Evolutionary conservation across 108 stramenopile genomes (phyloP).

Genomic region (Pseudonitzschia multistriata): DNA sequence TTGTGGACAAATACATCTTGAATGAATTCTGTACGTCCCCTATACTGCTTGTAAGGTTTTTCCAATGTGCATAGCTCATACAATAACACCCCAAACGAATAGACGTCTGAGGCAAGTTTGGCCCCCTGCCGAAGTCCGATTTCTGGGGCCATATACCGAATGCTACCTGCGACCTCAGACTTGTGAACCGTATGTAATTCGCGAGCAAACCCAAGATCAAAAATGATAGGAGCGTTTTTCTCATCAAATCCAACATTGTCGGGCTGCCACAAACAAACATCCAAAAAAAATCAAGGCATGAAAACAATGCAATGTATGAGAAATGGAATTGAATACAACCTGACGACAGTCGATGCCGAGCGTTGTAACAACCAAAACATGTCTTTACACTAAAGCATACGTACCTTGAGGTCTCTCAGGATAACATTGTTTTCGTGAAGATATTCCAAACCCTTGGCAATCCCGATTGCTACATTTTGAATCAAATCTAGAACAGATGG

Average conservation of each 20-base stretch:
- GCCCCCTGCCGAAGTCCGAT: conserved; percentile 39
- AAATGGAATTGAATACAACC: background rate
- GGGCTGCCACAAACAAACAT: conserved; percentile 25
- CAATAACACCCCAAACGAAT: conserved; percentile 51
- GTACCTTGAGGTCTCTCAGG: conserved; percentile 54
- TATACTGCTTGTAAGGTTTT: conserved; percentile 42
- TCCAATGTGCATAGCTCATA: conserved; percentile 51
- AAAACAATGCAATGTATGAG: background rate
- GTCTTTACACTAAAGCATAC: background rate
- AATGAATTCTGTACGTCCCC: conserved; percentile 39
- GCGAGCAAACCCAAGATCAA: conserved; percentile 61
- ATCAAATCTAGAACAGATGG: conserved; percentile 2
- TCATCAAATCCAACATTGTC: conserved; percentile 59
- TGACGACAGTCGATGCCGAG: background rate
- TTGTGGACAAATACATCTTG: conserved; percentile 35
- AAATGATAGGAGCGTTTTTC: conserved; percentile 42
- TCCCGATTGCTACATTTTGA: conserved; percentile 29
- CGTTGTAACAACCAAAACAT: background rate
- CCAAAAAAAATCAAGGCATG: background rate
- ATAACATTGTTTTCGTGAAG: conserved; percentile 45
- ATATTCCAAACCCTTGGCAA: conserved; percentile 58
- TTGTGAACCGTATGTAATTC: conserved; percentile 29
- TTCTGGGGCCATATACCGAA: conserved; percentile 72
- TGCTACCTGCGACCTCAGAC: conserved; percentile 48
- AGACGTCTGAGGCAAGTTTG: conserved; percentile 52